These are phyloP conservation scores for Pythium apleroticum DNA, from an alignment of 352 stramenopile genomes.

Conservation along the genomic window DNA sequence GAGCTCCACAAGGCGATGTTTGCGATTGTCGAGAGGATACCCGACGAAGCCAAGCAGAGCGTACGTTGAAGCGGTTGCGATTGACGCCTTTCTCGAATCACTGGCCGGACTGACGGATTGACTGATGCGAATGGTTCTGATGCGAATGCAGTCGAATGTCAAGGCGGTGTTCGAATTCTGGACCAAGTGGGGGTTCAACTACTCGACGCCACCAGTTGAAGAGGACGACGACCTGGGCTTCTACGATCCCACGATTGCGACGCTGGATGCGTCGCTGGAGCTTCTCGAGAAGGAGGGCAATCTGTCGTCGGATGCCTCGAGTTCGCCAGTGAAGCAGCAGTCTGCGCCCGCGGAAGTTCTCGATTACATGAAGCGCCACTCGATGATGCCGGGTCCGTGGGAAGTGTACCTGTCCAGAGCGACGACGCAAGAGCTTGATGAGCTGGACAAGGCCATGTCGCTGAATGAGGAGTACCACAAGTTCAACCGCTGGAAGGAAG, in stretches of 20 bases:
- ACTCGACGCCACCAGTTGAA: constrained; percentile 39
- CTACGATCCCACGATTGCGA: constrained; percentile 46
- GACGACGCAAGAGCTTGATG: constrained; percentile 61
- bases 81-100: not conserved
- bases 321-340: constrained; percentile 69
- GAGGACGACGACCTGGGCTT: constrained; percentile 31
- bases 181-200: constrained; percentile 81
- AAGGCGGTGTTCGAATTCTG: constrained; percentile 79
- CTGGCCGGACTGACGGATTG: constrained; percentile 2
- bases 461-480: constrained; percentile 78
- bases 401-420: constrained; percentile 77
- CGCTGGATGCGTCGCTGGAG: constrained; percentile 62
- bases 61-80: constrained; percentile 40
- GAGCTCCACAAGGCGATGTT: constrained; percentile 74
- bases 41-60: constrained; percentile 55
- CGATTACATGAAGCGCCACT: constrained; percentile 78
- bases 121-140: constrained; percentile 2
- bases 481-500: constrained; percentile 73
- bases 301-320: constrained; percentile 58
- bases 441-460: constrained; percentile 62
- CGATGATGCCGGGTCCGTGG: constrained; percentile 74
- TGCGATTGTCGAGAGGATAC: constrained; percentile 57
- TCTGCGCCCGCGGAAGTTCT: constrained; percentile 61
- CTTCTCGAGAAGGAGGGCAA: constrained; percentile 58
- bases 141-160: constrained; percentile 52